Percentiles rank a stretch among this genome's conserved stretches.
Conservation (phyloP, 1,284 basidiomycete genomes). For the Apiotrichum akiyoshidainum region DNA sequence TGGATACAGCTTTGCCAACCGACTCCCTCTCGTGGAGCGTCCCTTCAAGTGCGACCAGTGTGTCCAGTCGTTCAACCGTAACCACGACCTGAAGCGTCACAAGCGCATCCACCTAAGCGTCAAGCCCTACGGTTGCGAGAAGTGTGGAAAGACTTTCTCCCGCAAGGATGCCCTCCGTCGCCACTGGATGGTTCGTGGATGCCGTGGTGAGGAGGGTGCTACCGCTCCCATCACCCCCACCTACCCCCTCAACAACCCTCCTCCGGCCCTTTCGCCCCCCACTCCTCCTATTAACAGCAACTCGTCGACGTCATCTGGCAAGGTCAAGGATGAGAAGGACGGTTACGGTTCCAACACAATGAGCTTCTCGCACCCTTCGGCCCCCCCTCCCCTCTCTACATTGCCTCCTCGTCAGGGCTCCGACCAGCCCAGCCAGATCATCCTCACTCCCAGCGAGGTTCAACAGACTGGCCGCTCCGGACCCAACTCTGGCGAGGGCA, state of each 20-base stretch:
- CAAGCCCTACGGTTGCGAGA: conserved; percentile 52
- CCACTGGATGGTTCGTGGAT: conserved; percentile 53
- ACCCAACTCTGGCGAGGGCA: conserved; percentile 2
- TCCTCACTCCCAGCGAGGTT: conserved; percentile 43
- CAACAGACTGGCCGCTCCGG: conserved; percentile 14
- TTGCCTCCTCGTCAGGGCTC: conserved; percentile 36
- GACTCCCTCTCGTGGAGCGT: conserved; percentile 41
- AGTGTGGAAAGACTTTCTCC: conserved; percentile 53
- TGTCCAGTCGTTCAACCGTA: conserved; percentile 52
- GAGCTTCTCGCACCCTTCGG: conserved; percentile 33
- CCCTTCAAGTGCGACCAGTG: conserved; percentile 53
- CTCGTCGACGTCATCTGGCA: background rate
- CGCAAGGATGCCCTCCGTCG: conserved; percentile 53
- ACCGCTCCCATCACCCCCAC: conserved; percentile 42
- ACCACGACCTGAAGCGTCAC: conserved; percentile 53
- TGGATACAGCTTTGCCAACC: conserved; percentile 36
- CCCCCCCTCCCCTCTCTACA: conserved; percentile 36
- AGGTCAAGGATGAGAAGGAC: conserved; percentile 2
- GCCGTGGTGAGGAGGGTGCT: conserved; percentile 47
- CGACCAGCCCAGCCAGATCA: conserved; percentile 35
- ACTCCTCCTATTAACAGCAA: conserved; percentile 25
- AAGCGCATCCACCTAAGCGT: conserved; percentile 52
- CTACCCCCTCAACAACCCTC: conserved; percentile 36
- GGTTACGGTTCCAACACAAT: conserved; percentile 15
- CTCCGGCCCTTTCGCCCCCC: conserved; percentile 39